phyloP scores from a whole-genome alignment of 805 yeast genomes.

The Sungouiozyma intestinalis region DNA sequence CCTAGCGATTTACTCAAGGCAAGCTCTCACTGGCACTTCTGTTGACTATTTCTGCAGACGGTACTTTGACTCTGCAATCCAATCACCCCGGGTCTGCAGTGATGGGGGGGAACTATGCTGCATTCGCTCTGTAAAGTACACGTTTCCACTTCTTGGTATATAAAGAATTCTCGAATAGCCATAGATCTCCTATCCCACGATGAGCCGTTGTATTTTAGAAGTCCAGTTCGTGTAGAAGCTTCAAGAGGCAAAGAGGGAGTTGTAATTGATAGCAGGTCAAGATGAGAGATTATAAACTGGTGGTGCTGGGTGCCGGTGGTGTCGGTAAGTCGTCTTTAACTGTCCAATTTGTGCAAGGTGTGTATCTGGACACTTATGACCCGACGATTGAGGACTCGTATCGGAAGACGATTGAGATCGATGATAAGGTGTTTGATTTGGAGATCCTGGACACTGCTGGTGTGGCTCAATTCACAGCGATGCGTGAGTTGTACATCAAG shows the following conservation, averaged over 20 bases:
- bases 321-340: conserved; percentile 93
- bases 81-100: no score
- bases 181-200: no score
- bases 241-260: no score
- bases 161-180: no score
- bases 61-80: no score
- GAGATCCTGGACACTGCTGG: conserved; percentile 93
- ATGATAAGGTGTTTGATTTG: conserved; percentile 75
- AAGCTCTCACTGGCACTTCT: not conserved
- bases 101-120: not conserved
- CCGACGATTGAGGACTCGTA: conserved; percentile 97
- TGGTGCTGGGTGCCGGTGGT: conserved; percentile 93
- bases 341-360: conserved; percentile 85
- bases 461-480: conserved; percentile 89
- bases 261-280: not conserved
- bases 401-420: conserved; percentile 77
- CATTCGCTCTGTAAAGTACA: not conserved
- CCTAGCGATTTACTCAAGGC: no score
- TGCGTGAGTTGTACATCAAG: conserved; percentile 82
- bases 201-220: no score
- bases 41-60: not conserved
- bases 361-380: conserved; percentile 83
- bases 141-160: not conserved
- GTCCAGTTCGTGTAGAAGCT: no score
- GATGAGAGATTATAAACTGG: conserved; percentile 71